Evolutionary conservation across 345 rosid species (phyloP).

Genomic region (Conringia planisiliqua): DNA sequence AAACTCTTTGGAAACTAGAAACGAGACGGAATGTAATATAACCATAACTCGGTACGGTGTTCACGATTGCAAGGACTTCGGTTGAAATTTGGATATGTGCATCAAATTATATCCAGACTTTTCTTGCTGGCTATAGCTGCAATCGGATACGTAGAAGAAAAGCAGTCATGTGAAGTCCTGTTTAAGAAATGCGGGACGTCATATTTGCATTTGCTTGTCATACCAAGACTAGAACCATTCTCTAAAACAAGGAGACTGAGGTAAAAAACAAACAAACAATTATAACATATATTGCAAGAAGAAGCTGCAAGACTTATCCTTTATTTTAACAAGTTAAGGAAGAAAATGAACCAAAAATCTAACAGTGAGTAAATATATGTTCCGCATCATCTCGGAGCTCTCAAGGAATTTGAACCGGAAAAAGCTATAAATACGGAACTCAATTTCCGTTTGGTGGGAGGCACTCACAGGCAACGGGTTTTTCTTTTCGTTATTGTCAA

Average conservation of each 20-base stretch:
- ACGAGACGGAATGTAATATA: neutral
- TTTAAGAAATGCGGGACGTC: neutral
- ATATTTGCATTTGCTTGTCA: neutral
- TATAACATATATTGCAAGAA: neutral
- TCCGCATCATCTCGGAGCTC: constrained; percentile 20
- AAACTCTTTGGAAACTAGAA: no score
- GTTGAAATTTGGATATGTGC: neutral
- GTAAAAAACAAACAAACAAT: neutral
- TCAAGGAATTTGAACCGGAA: constrained; percentile 1
- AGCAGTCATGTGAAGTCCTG: neutral
- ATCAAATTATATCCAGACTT: no score
- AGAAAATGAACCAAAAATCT: constrained; percentile 20
- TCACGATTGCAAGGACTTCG: neutral
- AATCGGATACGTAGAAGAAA: no score
- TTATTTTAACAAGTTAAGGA: constrained; percentile 17
- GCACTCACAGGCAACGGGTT: constrained; percentile 3
- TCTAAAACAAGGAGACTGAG: neutral
- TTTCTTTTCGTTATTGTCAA: constrained; percentile 32
- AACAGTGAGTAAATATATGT: constrained; percentile 8
- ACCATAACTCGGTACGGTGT: neutral
- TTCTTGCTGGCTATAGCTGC: no score
- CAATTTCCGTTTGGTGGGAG: constrained; percentile 4
- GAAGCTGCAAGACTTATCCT: constrained; percentile 11
- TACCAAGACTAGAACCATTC: neutral
- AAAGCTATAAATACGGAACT: constrained; percentile 12